These are phyloP conservation scores for Coemansia sp. DNA, from an alignment of 192 early-diverging fungal genomes.

Conservation along the genomic window DNA sequence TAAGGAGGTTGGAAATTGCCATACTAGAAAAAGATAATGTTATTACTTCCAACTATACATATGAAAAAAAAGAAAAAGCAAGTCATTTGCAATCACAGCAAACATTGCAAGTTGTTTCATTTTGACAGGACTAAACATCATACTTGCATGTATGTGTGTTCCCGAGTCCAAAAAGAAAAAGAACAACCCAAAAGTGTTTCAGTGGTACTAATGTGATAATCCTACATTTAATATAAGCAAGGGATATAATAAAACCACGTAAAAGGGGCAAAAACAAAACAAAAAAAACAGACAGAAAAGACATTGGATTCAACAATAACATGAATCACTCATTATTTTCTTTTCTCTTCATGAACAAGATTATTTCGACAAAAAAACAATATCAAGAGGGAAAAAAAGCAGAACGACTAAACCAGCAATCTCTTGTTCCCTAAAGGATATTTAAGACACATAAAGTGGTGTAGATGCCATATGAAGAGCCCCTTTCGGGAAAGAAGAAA, in stretches of 20 bases:
- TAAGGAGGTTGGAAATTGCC: too few relatives aligned
- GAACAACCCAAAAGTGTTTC: neutral
- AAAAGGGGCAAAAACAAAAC: too few relatives aligned
- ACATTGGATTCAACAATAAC: neutral
- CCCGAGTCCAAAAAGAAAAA: neutral
- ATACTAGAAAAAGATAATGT: neutral
- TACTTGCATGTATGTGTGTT: neutral
- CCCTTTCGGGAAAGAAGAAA: neutral
- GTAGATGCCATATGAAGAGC: neutral
- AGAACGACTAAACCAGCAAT: neutral
- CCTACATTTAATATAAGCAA: constrained; percentile 9
- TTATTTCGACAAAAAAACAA: neutral
- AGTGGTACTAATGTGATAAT: neutral
- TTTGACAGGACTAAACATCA: neutral
- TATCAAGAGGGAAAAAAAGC: neutral
- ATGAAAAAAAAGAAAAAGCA: neutral
- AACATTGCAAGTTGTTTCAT: neutral
- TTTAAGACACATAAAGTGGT: constrained; percentile 1
- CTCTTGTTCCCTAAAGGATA: neutral
- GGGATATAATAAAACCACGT: neutral
- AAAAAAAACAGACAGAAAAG: too few relatives aligned
- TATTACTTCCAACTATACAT: too few relatives aligned
- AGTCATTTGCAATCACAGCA: neutral
- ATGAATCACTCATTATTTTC: neutral
- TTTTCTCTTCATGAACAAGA: neutral